Evolutionary conservation across 306 rosid species (phyloP).

Genomic region (Castanea mollissima): DNA sequence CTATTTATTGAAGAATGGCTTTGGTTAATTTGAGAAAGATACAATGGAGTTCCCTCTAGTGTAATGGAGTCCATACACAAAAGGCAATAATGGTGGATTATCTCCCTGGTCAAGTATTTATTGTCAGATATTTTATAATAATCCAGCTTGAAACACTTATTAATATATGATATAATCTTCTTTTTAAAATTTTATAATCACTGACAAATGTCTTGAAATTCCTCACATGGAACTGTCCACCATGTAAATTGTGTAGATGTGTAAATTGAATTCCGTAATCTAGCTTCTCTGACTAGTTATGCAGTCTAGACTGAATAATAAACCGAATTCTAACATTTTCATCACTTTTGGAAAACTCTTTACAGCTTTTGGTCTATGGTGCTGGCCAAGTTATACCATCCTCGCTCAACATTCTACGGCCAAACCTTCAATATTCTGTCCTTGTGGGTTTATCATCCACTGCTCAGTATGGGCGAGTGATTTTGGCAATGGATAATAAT

Average conservation of each 20-base stretch:
- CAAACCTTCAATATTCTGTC: constrained; percentile 64
- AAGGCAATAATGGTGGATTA: background rate
- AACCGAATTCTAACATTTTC: constrained; percentile 20
- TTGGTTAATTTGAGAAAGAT: background rate
- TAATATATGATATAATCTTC: background rate
- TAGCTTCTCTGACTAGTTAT: background rate
- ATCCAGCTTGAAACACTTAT: background rate
- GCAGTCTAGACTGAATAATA: background rate
- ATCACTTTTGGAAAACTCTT: constrained; percentile 1
- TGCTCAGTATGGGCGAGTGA: constrained; percentile 58
- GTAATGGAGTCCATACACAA: background rate
- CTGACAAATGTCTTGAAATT: background rate
- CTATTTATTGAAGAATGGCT: background rate
- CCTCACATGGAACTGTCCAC: background rate
- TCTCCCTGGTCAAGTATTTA: background rate
- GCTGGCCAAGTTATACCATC: constrained; percentile 84
- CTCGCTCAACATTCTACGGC: constrained; percentile 60
- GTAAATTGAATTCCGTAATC: background rate
- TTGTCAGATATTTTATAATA: background rate
- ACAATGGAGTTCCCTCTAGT: background rate
- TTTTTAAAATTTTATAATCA: background rate
- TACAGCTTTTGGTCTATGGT: constrained; percentile 89
- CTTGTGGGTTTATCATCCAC: constrained; percentile 55
- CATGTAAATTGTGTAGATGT: background rate
- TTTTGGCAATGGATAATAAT: constrained; percentile 74